A percentile compares a stretch with the other conserved stretches of the same genome.
Conservation (phyloP, 345 rosid species). For the Kernera saxatilis region DNA sequence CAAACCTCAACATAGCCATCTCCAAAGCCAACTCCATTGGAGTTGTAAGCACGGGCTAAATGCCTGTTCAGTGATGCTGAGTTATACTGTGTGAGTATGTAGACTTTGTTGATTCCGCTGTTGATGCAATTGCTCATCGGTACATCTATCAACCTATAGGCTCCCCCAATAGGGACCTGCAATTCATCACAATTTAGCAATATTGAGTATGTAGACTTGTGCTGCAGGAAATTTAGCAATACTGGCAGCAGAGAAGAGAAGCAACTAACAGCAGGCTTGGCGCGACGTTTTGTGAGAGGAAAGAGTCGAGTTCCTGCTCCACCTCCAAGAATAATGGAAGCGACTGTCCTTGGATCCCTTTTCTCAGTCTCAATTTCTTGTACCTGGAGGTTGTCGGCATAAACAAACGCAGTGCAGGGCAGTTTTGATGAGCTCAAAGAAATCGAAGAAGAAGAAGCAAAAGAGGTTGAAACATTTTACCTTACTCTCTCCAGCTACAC, state of each 20-base stretch:
- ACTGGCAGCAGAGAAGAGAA: background rate
- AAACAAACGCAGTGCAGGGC: background rate
- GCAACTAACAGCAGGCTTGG: slow-evolving; percentile 80
- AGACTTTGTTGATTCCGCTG: slow-evolving; percentile 89
- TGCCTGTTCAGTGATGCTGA: slow-evolving; percentile 90
- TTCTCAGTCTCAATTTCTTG: slow-evolving; percentile 64
- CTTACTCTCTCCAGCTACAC: slow-evolving; percentile 45
- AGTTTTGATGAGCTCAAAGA: background rate
- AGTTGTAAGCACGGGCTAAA: slow-evolving; percentile 80
- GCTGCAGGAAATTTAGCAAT: background rate
- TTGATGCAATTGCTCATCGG: slow-evolving; percentile 99
- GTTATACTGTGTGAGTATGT: slow-evolving; percentile 93
- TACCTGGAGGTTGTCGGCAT: slow-evolving; percentile 38
- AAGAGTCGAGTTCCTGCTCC: slow-evolving; percentile 99
- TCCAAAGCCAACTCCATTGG: slow-evolving; percentile 70
- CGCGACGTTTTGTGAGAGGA: slow-evolving; percentile 93
- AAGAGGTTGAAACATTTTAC: slow-evolving; percentile 18
- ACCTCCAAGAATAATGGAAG: slow-evolving; percentile 82
- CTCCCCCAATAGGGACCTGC: slow-evolving; percentile 90
- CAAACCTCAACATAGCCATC: slow-evolving; percentile 83
- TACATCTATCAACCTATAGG: slow-evolving; percentile 93
- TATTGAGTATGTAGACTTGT: too few relatives aligned
- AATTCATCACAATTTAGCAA: too few relatives aligned
- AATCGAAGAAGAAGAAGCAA: background rate
- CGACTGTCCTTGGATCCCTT: slow-evolving; percentile 69